These are phyloP conservation scores for Trichoderma reesei DNA, from an alignment of 495 filamentous ascomycete species.

Conservation along the genomic window DNA sequence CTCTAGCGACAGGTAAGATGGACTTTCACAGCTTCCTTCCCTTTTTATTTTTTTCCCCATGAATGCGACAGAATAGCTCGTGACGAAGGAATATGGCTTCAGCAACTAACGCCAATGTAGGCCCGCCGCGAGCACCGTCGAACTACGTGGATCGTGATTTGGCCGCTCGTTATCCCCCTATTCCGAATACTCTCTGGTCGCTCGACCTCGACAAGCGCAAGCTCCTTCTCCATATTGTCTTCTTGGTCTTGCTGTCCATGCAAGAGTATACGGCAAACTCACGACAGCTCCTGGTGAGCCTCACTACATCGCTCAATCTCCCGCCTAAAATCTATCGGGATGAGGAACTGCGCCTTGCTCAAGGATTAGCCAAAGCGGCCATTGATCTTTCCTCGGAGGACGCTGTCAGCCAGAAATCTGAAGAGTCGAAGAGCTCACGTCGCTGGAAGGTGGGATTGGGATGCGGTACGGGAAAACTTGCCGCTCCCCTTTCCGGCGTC, in stretches of 20 bases:
- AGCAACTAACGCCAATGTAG: background rate
- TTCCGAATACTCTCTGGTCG: slow-evolving; percentile 30
- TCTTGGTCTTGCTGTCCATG: slow-evolving; percentile 69
- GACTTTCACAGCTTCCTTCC: background rate
- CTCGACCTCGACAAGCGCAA: slow-evolving; percentile 35
- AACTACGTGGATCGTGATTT: slow-evolving; percentile 26
- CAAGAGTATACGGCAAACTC: slow-evolving; percentile 72
- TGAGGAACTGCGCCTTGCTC: slow-evolving; percentile 66
- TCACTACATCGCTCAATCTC: slow-evolving; percentile 58
- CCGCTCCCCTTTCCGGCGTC: slow-evolving; percentile 72
- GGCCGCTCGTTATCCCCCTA: slow-evolving; percentile 34
- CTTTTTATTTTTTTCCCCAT: background rate
- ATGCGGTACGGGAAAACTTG: slow-evolving; percentile 49
- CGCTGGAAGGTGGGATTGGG: slow-evolving; percentile 76
- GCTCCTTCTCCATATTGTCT: slow-evolving; percentile 46
- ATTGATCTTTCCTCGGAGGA: slow-evolving; percentile 60
- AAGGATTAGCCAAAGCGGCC: slow-evolving; percentile 62
- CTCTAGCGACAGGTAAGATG: background rate
- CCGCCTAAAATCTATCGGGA: slow-evolving; percentile 53
- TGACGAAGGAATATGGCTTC: background rate
- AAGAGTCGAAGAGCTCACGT: slow-evolving; percentile 52
- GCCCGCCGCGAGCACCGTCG: slow-evolving; percentile 16
- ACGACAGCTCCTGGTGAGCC: slow-evolving; percentile 59
- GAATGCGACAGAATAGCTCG: too few relatives aligned
- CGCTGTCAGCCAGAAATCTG: slow-evolving; percentile 54